These are phyloP conservation scores for Zymoseptoria pseudotritici DNA, from an alignment of 2,329 filamentous ascomycete species.

Conservation along the genomic window DNA sequence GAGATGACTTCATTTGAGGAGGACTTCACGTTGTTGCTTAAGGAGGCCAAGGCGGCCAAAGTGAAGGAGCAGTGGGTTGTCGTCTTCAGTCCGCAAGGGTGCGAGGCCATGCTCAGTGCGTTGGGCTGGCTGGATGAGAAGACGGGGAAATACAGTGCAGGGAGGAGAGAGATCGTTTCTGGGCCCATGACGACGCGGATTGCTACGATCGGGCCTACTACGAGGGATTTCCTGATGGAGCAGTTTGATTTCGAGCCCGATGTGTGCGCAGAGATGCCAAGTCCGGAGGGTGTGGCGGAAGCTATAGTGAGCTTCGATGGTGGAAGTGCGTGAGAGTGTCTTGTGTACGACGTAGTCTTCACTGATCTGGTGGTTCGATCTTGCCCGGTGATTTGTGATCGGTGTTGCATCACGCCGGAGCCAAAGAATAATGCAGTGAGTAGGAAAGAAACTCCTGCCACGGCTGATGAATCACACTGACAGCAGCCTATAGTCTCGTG, in stretches of 20 bases:
- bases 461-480: not conserved
- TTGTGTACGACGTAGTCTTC: not conserved
- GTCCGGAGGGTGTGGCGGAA: conserved; percentile 66
- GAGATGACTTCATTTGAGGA: conserved; percentile 70
- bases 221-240: conserved; percentile 61
- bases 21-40: conserved; percentile 48
- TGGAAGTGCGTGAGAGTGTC: not conserved
- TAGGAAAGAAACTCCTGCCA: not conserved
- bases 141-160: conserved; percentile 31
- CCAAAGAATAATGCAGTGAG: not conserved
- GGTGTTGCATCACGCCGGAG: not conserved
- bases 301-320: conserved; percentile 46
- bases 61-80: conserved; percentile 59
- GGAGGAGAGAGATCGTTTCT: conserved; percentile 69
- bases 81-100: conserved; percentile 59
- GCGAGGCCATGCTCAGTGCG: conserved; percentile 52
- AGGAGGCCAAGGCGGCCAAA: conserved; percentile 37
- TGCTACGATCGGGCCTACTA: conserved; percentile 91
- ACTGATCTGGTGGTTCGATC: not conserved
- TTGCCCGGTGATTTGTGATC: not conserved
- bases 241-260: conserved; percentile 63
- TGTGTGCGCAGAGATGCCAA: conserved; percentile 75
- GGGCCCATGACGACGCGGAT: conserved; percentile 80
- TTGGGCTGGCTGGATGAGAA: conserved; percentile 40
- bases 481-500: not conserved